Percentiles rank a stretch among this genome's conserved stretches.
Conservation (phyloP, 2,329 filamentous ascomycete genomes). For the Neonectria faginata region DNA sequence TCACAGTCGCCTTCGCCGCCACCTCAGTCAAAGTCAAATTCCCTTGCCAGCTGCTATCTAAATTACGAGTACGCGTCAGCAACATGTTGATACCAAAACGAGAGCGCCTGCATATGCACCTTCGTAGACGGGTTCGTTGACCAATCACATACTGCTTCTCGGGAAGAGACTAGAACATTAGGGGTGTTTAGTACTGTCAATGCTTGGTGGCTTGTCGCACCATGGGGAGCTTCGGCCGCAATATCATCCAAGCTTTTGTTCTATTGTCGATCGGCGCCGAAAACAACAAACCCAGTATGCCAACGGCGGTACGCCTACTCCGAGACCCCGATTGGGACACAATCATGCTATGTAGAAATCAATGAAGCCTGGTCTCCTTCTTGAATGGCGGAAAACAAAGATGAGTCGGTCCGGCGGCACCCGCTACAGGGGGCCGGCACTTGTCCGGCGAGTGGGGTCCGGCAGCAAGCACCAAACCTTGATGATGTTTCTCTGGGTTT, state of each 20-base stretch:
- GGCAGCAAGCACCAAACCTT: not conserved
- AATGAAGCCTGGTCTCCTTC: not conserved
- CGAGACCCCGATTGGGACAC: not conserved
- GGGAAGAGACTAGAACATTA: too few species aligned
- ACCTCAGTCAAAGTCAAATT: too few species aligned
- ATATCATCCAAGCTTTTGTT: not conserved
- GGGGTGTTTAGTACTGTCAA: not conserved
- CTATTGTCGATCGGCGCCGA: too few species aligned
- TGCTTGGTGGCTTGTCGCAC: not conserved
- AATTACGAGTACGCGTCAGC: not conserved
- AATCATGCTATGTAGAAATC: not conserved
- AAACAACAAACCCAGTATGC: not conserved
- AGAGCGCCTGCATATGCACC: too few species aligned
- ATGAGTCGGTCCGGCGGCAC: not conserved
- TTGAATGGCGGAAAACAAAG: not conserved
- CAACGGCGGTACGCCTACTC: not conserved
- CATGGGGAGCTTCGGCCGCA: not conserved
- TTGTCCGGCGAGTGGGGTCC: not conserved
- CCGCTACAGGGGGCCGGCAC: not conserved
- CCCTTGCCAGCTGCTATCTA: not conserved
- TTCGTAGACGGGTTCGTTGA: too few species aligned
- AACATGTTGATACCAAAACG: too few species aligned
- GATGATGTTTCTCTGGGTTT: not conserved
- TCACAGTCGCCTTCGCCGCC: too few species aligned
- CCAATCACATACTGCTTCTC: not conserved